A percentile compares a stretch with the other conserved stretches of the same genome.
These are phyloP conservation scores for Linnemannia elongata DNA, from an alignment of 192 early-diverging fungal species.

Conservation along the genomic window DNA sequence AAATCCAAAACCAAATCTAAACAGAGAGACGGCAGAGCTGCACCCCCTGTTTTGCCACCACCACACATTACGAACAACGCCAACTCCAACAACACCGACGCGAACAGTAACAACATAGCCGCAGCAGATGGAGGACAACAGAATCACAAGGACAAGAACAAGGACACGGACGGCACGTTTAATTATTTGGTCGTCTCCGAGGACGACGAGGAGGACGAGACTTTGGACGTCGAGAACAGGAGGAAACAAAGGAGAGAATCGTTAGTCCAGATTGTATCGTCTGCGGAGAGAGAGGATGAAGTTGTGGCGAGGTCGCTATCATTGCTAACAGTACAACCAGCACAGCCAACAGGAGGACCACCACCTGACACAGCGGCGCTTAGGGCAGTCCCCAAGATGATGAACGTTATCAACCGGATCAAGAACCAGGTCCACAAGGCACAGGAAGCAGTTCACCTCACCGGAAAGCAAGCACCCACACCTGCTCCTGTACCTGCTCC, in stretches of 20 bases:
- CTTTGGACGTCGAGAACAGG: not conserved
- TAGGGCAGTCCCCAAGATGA: conserved; percentile 23
- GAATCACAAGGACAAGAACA: not conserved
- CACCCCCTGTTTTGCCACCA: not conserved
- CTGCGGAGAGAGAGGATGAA: not conserved
- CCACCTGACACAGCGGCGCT: not conserved
- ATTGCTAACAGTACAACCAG: not conserved
- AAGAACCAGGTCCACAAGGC: not conserved
- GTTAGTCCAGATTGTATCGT: not conserved
- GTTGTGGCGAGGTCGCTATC: not conserved
- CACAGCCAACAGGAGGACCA: not conserved
- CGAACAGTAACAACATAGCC: not conserved
- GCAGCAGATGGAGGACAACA: not conserved
- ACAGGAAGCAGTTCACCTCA: not conserved
- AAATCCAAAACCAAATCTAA: not conserved
- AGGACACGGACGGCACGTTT: not conserved
- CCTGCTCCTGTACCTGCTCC: not conserved
- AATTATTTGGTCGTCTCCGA: conserved; percentile 9
- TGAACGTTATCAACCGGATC: conserved; percentile 35
- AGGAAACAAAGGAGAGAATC: not conserved
- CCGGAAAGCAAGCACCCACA: not conserved
- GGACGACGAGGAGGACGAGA: not conserved
- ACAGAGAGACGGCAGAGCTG: not conserved
- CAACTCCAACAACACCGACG: not conserved
- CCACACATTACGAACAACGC: not conserved